phyloP scores from a whole-genome alignment of 352 stramenopile species.

The Pythium periplocum region DNA sequence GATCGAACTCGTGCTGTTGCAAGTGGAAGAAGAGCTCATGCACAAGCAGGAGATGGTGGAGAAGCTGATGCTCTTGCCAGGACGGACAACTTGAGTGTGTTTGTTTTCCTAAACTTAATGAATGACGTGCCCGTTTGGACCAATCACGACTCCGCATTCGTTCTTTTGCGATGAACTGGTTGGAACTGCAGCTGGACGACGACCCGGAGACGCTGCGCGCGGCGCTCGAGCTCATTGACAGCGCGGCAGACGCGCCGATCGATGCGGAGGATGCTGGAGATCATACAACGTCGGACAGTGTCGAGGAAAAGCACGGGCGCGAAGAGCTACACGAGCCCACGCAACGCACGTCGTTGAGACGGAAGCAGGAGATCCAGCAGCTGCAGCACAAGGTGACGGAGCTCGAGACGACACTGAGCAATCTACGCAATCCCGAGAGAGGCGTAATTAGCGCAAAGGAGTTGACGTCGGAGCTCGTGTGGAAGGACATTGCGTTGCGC shows the following conservation, averaged over 20 bases:
- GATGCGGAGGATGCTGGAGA: background rate
- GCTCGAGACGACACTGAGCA: too few species aligned
- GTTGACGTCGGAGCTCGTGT: background rate
- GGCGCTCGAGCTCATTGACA: constrained; percentile 15
- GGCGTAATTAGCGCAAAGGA: too few species aligned
- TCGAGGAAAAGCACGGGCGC: too few species aligned
- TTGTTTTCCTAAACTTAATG: background rate
- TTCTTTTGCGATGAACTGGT: background rate
- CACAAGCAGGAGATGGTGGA: background rate
- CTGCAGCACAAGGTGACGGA: too few species aligned
- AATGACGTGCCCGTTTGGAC: background rate
- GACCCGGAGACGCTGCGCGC: constrained; percentile 14
- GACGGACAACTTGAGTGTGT: background rate
- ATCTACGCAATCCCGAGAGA: too few species aligned
- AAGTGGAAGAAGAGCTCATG: background rate
- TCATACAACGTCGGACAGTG: too few species aligned
- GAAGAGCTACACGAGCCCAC: too few species aligned
- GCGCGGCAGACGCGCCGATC: background rate
- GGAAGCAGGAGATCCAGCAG: too few species aligned
- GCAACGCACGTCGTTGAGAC: too few species aligned
- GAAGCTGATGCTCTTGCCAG: background rate
- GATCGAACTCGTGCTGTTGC: background rate
- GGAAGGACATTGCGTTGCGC: background rate
- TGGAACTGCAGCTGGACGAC: constrained; percentile 9
- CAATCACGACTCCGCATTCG: background rate